Conservation (phyloP, 768 basidiomycete genomes). For the Kwoniella mangroviensis region DNA sequence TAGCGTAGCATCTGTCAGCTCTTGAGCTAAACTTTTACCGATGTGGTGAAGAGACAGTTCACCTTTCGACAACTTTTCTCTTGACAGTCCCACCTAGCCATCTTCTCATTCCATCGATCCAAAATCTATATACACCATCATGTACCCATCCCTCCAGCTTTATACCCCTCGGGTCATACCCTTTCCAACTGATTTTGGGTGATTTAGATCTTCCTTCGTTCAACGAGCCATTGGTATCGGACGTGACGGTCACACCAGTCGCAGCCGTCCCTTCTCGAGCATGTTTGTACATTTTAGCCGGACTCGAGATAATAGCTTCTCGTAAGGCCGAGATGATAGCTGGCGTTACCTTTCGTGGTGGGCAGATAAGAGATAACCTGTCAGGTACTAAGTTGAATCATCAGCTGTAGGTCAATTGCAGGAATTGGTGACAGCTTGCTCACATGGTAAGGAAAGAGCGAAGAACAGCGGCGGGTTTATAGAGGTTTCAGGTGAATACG, state of each 20-base stretch:
- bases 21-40: no score
- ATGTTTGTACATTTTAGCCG: constrained; percentile 8
- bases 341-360: constrained; percentile 45
- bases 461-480: constrained; percentile 42
- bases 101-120: constrained; percentile 45
- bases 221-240: background rate
- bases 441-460: constrained; percentile 47
- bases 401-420: constrained; percentile 11
- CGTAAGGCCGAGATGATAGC: constrained; percentile 45
- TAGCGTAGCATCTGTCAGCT: no score
- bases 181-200: constrained; percentile 23
- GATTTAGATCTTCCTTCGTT: background rate
- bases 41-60: constrained; percentile 3
- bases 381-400: constrained; percentile 37
- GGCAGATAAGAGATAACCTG: constrained; percentile 49
- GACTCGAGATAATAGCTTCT: constrained; percentile 33
- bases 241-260: constrained; percentile 7
- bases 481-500: constrained; percentile 27
- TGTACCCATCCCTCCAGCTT: constrained; percentile 52
- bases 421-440: background rate
- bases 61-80: constrained; percentile 23
- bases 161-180: constrained; percentile 27
- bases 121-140: constrained; percentile 48
- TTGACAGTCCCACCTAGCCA: constrained; percentile 44
- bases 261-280: constrained; percentile 11